Percentiles rank a stretch among this genome's conserved stretches.
Conservation (phyloP, 2,329 filamentous ascomycete genomes). For the Botrytis tulipae region DNA sequence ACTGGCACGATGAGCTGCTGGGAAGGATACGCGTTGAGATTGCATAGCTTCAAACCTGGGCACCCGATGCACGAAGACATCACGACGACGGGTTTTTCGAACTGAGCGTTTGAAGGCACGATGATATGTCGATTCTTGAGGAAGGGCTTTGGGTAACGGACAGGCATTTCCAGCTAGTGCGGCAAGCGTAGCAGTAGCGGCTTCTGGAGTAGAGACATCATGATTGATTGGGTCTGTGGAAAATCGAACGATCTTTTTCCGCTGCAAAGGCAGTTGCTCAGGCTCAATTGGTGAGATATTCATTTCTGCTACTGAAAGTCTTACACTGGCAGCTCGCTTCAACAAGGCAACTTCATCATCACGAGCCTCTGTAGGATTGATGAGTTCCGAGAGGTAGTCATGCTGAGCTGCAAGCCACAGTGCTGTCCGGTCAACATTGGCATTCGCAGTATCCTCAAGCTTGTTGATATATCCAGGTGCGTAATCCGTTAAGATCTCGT, state of each 20-base stretch:
- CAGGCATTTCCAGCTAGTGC: constrained; percentile 40
- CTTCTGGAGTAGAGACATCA: constrained; percentile 25
- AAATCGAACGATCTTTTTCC: constrained; percentile 77
- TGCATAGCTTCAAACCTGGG: constrained; percentile 87
- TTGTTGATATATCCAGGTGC: constrained; percentile 73
- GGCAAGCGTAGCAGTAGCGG: constrained; percentile 19
- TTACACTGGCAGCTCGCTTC: constrained; percentile 34
- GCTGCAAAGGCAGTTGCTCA: constrained; percentile 20
- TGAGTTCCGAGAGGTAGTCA: constrained; percentile 69
- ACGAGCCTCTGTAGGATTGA: constrained; percentile 51
- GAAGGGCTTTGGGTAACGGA: constrained; percentile 50
- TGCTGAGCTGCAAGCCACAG: constrained; percentile 83
- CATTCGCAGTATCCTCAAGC: constrained; percentile 66
- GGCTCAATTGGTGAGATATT: constrained; percentile 41
- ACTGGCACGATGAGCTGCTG: constrained; percentile 72
- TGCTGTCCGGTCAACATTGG: constrained; percentile 81
- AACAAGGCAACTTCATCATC: constrained; percentile 37
- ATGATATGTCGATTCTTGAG: constrained; percentile 78
- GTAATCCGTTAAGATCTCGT: constrained; percentile 67
- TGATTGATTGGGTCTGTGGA: constrained; percentile 46
- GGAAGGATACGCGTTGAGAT: constrained; percentile 72
- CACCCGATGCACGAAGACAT: constrained; percentile 82
- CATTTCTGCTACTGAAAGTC: constrained; percentile 37
- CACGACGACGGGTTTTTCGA: constrained; percentile 62
- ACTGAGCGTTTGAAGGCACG: constrained; percentile 78